phyloP scores from a whole-genome alignment of 1,284 basidiomycete genomes.

The Ustilago nuda region DNA sequence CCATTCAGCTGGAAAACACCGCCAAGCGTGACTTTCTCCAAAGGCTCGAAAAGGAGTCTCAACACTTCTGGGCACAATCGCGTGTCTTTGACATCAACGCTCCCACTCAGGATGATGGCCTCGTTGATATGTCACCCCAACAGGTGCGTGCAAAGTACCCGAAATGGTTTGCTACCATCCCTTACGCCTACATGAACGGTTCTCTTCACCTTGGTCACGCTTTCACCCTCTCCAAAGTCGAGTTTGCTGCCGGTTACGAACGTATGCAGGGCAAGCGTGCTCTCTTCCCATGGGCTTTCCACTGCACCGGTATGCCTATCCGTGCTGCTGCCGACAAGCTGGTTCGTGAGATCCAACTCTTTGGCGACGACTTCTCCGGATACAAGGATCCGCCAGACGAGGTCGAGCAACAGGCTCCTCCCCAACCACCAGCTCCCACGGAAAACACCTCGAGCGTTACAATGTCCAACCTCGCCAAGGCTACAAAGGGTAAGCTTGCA shows the following conservation, averaged over 20 bases:
- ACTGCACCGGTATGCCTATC: conserved; percentile 98
- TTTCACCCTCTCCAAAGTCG: conserved; percentile 98
- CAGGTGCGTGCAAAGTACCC: conserved; percentile 77
- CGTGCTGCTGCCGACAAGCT: conserved; percentile 98
- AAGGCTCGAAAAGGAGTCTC: conserved; percentile 84
- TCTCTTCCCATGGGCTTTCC: conserved; percentile 92
- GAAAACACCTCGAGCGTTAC: conserved; percentile 55
- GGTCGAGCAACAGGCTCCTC: conserved; percentile 70
- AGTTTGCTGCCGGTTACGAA: conserved; percentile 95
- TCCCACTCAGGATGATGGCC: conserved; percentile 71
- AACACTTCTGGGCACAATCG: conserved; percentile 78
- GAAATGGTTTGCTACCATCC: conserved; percentile 97
- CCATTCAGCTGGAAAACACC: conserved; percentile 73
- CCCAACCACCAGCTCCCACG: conserved; percentile 43
- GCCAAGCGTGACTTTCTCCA: conserved; percentile 90
- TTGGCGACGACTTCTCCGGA: conserved; percentile 87
- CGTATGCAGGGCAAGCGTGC: conserved; percentile 94
- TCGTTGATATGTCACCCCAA: conserved; percentile 60
- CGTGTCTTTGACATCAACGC: conserved; percentile 83
- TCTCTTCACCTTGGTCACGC: conserved; percentile 96
- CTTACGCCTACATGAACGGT: conserved; percentile 93
- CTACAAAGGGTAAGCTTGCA: conserved; percentile 93
- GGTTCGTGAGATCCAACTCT: conserved; percentile 95
- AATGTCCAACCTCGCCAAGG: conserved; percentile 74
- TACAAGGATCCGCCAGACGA: conserved; percentile 73